A percentile compares a stretch with the other conserved stretches of the same genome.
Evolutionary conservation across 352 stramenopile genomes (phyloP).

Genomic region (Chrysophaeum taylorii): DNA sequence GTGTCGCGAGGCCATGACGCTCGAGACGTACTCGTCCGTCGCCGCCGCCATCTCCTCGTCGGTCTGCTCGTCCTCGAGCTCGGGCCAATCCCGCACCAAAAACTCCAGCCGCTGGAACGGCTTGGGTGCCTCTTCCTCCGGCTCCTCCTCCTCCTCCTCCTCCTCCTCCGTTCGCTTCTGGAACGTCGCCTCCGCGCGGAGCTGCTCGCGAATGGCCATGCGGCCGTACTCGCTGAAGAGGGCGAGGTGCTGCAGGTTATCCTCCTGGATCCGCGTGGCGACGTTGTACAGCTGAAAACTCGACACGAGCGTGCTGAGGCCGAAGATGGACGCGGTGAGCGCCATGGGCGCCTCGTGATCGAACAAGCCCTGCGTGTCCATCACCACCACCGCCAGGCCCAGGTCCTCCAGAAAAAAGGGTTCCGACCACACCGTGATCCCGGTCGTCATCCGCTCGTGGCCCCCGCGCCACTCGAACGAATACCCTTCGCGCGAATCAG

Average conservation of each 20-base stretch:
- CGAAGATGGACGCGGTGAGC: slow-evolving; percentile 96
- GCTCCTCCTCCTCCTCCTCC: slow-evolving; percentile 21
- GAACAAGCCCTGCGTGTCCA: slow-evolving; percentile 99
- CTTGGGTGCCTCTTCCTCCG: slow-evolving; percentile 22
- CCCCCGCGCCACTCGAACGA: slow-evolving; percentile 92
- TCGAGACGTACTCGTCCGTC: slow-evolving; percentile 84
- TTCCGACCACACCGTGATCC: slow-evolving; percentile 98
- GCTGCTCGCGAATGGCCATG: slow-evolving; percentile 47
- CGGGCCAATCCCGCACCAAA: slow-evolving; percentile 95
- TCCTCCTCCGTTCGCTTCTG: slow-evolving; percentile 21
- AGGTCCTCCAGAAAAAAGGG: slow-evolving; percentile 86
- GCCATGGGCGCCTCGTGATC: slow-evolving; percentile 96
- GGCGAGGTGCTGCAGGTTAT: slow-evolving; percentile 96
- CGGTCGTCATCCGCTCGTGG: slow-evolving; percentile 90
- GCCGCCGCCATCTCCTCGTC: slow-evolving; percentile 57
- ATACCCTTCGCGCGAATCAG: slow-evolving; percentile 16
- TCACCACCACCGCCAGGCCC: slow-evolving; percentile 87
- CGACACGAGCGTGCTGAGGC: slow-evolving; percentile 84
- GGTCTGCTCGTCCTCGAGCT: slow-evolving; percentile 80
- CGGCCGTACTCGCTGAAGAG: slow-evolving; percentile 98
- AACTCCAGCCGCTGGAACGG: slow-evolving; percentile 98
- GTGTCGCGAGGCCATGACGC: slow-evolving; percentile 76
- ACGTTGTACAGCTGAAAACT: slow-evolving; percentile 99
- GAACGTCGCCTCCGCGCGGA: slow-evolving; percentile 18
- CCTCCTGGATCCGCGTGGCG: slow-evolving; percentile 96